Percentiles rank a stretch among this genome's conserved stretches.
phyloP scores from a whole-genome alignment of 2,329 filamentous ascomycete genomes.

The Colletotrichum eleusines region DNA sequence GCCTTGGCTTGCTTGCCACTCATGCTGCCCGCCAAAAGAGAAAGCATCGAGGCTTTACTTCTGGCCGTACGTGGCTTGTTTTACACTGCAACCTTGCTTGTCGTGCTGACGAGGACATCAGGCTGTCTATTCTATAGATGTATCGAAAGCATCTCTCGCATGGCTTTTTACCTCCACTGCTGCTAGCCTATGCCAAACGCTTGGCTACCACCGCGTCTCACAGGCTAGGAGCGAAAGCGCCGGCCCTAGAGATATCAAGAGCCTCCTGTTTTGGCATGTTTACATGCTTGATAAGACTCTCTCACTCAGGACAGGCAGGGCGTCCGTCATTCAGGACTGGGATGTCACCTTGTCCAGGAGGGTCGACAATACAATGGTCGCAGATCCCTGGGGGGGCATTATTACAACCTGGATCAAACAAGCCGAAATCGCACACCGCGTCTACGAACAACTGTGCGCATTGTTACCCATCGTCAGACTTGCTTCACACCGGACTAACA shows the following conservation, averaged over 20 bases:
- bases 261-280: slow-evolving; percentile 62
- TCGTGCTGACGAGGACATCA: slow-evolving; percentile 46
- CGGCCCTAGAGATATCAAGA: slow-evolving; percentile 51
- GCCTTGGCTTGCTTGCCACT: slow-evolving; percentile 65
- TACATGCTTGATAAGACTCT: slow-evolving; percentile 69
- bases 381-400: slow-evolving; percentile 60
- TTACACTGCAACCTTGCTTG: not conserved
- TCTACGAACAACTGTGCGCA: slow-evolving; percentile 64
- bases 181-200: slow-evolving; percentile 70
- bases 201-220: slow-evolving; percentile 69
- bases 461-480: not conserved
- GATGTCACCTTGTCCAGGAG: slow-evolving; percentile 66
- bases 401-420: slow-evolving; percentile 67
- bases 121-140: slow-evolving; percentile 72
- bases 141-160: slow-evolving; percentile 72
- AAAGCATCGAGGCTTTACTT: slow-evolving; percentile 70
- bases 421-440: slow-evolving; percentile 67
- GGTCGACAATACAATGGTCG: slow-evolving; percentile 47
- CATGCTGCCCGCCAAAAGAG: slow-evolving; percentile 65
- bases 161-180: slow-evolving; percentile 72
- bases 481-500: slow-evolving; percentile 23
- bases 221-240: slow-evolving; percentile 50
- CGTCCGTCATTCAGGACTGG: slow-evolving; percentile 67
- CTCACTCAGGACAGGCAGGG: slow-evolving; percentile 66
- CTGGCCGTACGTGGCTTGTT: slow-evolving; percentile 62